Base-by-base conservation (phyloP, 306 rosid species). In the Abrus pulchellus region DNA sequence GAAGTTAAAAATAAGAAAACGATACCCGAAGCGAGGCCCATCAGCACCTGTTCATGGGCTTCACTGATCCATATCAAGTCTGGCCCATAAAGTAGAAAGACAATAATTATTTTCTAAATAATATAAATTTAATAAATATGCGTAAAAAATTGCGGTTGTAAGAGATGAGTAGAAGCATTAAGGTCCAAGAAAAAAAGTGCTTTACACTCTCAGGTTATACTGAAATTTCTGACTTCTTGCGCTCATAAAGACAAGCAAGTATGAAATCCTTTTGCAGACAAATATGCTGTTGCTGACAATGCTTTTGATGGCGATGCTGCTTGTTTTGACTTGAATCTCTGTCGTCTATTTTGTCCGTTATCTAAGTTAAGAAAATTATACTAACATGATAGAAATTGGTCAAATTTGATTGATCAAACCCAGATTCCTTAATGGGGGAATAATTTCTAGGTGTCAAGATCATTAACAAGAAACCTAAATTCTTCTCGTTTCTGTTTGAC, bases 161-260 rank as follows among this genome's bases (percentile, higher is more conserved):
- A 49, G 20, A 49, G 72, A 49, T 14, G 63, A 76, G 72, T 34
- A 47, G 62, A 49, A 76, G 78, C 66, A 60, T 54, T 71, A 74
- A 72, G 80, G 79, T 72, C 77, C 47, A 41, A 2, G 7, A 14
- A 14, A 14, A 77, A 77, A 71, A 33, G 83, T 77, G 69, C 12
- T 83, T 61, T 43, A 62, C 20, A 12, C 29, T 48, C 12, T 45
- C 12, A 68, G 41, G 40, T 68, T 59, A 62, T 56, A 45, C 71
- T 64, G 50, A 78, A 72, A 83, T 83, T 77, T 72, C 80, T 83
- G 86, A 83, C 76, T 83, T 64, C 10, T 64, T 83, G 86, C 80
- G 9, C 65, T 71, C 80, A 13, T 75, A 83, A 78, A 77, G 86
- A 83, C 80, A 83, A 83, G 68, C 86, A 83, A 61, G 68, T 70